Conservation (phyloP, 1,139 yeast species). For the Trichomonascaceae sp. region DNA sequence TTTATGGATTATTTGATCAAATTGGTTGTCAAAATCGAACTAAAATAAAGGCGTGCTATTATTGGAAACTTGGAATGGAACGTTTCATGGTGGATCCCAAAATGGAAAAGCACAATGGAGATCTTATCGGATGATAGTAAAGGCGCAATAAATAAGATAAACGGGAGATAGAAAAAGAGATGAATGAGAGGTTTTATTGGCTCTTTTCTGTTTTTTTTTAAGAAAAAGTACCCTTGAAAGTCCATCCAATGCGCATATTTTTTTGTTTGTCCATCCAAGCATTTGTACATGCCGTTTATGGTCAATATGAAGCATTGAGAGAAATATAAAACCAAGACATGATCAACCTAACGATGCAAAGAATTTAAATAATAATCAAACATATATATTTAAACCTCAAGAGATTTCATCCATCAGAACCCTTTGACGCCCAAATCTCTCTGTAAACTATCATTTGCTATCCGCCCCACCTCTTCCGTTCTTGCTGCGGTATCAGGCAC, state of each 20-base stretch:
- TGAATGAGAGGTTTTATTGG: too few species aligned
- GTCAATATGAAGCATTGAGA: too few species aligned
- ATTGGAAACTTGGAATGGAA: neutral
- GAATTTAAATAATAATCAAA: too few species aligned
- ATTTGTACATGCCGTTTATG: neutral
- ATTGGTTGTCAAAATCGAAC: conserved; percentile 25
- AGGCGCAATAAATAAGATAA: neutral
- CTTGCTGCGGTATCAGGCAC: neutral
- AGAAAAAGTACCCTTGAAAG: too few species aligned
- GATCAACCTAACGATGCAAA: too few species aligned
- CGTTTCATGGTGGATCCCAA: neutral
- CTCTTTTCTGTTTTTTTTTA: too few species aligned
- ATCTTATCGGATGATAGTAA: neutral
- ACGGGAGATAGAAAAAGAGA: neutral
- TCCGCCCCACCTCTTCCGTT: neutral
- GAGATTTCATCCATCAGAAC: too few species aligned
- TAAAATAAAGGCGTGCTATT: conserved; percentile 6
- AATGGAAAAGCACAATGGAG: neutral
- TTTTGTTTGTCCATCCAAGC: too few species aligned
- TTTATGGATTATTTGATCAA: conserved; percentile 49
- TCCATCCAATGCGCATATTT: too few species aligned
- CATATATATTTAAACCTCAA: neutral
- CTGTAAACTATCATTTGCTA: neutral
- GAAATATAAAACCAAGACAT: neutral
- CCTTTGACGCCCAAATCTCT: too few species aligned